Evolutionary conservation across 768 basidiomycete species (phyloP), one percentile per base, ranked within the genome.

Genomic region (Boletus bicolor): DNA sequence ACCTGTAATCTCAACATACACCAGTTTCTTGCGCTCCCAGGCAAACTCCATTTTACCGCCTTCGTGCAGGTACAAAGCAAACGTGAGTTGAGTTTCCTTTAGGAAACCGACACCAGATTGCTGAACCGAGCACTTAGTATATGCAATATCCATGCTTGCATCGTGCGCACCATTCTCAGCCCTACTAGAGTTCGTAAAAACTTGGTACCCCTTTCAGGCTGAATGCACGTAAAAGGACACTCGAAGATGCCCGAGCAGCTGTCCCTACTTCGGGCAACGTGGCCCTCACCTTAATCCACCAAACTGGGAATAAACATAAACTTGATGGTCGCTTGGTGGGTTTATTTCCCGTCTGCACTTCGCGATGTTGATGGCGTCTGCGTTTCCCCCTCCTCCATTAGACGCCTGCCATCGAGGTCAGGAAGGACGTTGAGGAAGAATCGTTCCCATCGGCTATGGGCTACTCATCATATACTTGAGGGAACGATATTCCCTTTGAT

Each of bases 91-190:
- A 6, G 0, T 28, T 28, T 28, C 28, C 28, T 28, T 28, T 28
- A 28, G 4, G 28, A 28, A 5, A 28, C 28, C 6, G 0, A 0
- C 6, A 28, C 28, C 28, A 28, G 28, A 28, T 28, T 28, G 28
- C 28, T 54, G 8, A 35, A 30, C 24, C 37, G 5, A 26, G 4
- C 34, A 19, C 37, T 10, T 7, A 61, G 63, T 61, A 15, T 61
- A 64, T 24, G 63, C 59, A 1, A 43, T 64, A 43, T 64, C 63
- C n/a, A 48, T 57, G 12, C 43, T 57, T 14, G 55, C 63, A 42
- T 64, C 53, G 63, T 64, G 19, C 32, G 63, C 54, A 21, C 43
- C 2, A 6, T 37, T 32, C 4, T 36, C 51, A 9, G 3, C 17
- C 5, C n/a, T 19, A n/a, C 4, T 37, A 28, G 28, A 6, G 28